Evolutionary conservation across 805 yeast genomes (phyloP), one percentile per base, ranked within the genome.

Genomic region (Myxozyma neotropica): DNA sequence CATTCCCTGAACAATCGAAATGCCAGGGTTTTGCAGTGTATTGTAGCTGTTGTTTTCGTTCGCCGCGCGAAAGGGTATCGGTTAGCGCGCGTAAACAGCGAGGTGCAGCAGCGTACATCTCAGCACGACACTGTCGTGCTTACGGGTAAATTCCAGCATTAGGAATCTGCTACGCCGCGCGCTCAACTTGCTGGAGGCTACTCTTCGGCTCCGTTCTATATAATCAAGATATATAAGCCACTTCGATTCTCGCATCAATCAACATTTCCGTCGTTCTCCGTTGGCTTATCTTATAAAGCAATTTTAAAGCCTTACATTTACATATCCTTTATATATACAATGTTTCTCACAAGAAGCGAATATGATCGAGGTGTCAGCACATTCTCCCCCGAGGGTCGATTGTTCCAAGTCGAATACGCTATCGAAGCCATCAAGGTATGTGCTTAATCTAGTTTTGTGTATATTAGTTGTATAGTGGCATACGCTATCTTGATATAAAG

Each of bases 261-360:
- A 13, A 10, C 31, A 15, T n/a, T 27, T n/a, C n/a, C n/a, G n/a
- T n/a, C n/a, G n/a, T n/a, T n/a, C n/a, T n/a, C n/a, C n/a, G n/a
- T n/a, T n/a, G n/a, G n/a, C n/a, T n/a, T n/a, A n/a, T n/a, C n/a
- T n/a, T n/a, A n/a, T n/a, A n/a, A n/a, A n/a, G n/a, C n/a, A n/a
- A n/a, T n/a, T n/a, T n/a, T n/a, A n/a, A n/a, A n/a, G n/a, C n/a
- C n/a, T n/a, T n/a, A n/a, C n/a, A n/a, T n/a, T 42, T 42, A 4
- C 36, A 29, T 39, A 27, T 4, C 24, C 15, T 26, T 4, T 13
- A 4, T 40, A n/a, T 45, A 12, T 21, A 49, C 27, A 54, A 94
- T 94, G 99, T 94, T 94, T 77, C 82, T 94, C 68, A 94, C 99
- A n/a, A 88, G 99, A 86, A 88, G 96, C 77, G 99, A 94, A 80